Evolutionary conservation across 805 yeast species (phyloP), one percentile per base, ranked within the genome.

Genomic region (Schwanniomyces occidentalis): DNA sequence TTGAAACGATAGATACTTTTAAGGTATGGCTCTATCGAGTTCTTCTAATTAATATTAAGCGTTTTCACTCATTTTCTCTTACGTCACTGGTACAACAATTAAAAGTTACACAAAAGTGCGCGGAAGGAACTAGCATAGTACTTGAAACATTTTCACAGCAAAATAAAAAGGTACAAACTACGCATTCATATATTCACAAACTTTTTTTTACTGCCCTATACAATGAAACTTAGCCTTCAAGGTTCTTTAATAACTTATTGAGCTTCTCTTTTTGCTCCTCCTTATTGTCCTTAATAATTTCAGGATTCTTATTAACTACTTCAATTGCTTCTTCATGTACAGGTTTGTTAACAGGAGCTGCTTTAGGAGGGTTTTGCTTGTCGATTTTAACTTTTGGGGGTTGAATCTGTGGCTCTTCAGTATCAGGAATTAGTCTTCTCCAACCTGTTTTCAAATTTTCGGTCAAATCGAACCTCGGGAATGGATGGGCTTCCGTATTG

Each of bases 401-500:
- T 14, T 45, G 49, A 28, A 50, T 41, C 16, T 37, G 30, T 9
- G 52, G 50, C 17, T 41, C 41, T 17, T 44, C 38, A 8, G 17
- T 38, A 32, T 52, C 59, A 26, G 42, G 51, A n/a, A 38, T 32
- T 26, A 49, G 46, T 39, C 82, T 70, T 24, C 51, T 48, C 86
- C 87, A 82, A 0, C 85, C 85, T 3, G 88, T 82, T 30, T 64
- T 65, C 51, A 81, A 78, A 36, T 55, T 46, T 7, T 74, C 67
- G 16, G 61, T 65, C 65, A 71, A 59, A 16, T 72, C 74, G 40
- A 87, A 76, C 24, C 66, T 71, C n/a, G 96, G 96, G 61, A 89
- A 77, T 23, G 95, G 93, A 56, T 89, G 97, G 0, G 95, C 97
- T 54, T 89, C 96, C 2, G 96, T 88, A 63, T 87, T 90, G 69